Conservation (phyloP, 1,284 basidiomycete species). For the Ustilago loliicola region DNA sequence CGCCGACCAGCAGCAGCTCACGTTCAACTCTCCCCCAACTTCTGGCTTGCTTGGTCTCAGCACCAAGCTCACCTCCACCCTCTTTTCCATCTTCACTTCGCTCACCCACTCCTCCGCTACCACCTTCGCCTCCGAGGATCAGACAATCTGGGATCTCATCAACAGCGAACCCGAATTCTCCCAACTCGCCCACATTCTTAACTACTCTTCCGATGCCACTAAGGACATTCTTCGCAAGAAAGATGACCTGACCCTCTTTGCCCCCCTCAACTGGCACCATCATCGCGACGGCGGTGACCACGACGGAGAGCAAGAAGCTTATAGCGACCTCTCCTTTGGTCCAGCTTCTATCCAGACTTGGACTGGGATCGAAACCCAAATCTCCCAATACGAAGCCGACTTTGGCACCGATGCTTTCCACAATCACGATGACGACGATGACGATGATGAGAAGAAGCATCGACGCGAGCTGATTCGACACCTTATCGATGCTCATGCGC, state of each 20-base stretch:
- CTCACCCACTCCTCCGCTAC: constrained; percentile 11
- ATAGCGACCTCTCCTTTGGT: constrained; percentile 23
- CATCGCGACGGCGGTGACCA: constrained; percentile 29
- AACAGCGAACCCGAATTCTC: constrained; percentile 47
- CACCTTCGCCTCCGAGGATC: constrained; percentile 12
- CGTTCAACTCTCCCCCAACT: constrained; percentile 14
- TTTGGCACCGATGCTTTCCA: constrained; percentile 10
- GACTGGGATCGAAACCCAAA: constrained; percentile 40
- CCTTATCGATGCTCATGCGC: constrained; percentile 76
- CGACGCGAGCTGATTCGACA: constrained; percentile 73
- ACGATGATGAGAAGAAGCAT: constrained; percentile 75
- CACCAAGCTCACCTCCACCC: constrained; percentile 33
- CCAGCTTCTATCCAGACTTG: constrained; percentile 42
- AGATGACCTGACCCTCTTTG: constrained; percentile 54
- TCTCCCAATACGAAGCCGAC: constrained; percentile 41
- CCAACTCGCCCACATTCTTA: constrained; percentile 58
- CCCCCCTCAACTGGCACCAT: constrained; percentile 62
- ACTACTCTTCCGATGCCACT: constrained; percentile 57
- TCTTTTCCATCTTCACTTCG: constrained; percentile 17
- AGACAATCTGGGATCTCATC: constrained; percentile 60
- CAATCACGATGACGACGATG: constrained; percentile 50
- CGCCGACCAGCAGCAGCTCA: constrained; percentile 24
- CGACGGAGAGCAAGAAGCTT: constrained; percentile 27
- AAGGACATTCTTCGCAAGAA: constrained; percentile 57
- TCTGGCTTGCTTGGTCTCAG: constrained; percentile 34